Percentiles rank a stretch among this genome's conserved stretches.
These are phyloP conservation scores for Silybum marianum DNA, from an alignment of 129 eudicot species.

Conservation along the genomic window DNA sequence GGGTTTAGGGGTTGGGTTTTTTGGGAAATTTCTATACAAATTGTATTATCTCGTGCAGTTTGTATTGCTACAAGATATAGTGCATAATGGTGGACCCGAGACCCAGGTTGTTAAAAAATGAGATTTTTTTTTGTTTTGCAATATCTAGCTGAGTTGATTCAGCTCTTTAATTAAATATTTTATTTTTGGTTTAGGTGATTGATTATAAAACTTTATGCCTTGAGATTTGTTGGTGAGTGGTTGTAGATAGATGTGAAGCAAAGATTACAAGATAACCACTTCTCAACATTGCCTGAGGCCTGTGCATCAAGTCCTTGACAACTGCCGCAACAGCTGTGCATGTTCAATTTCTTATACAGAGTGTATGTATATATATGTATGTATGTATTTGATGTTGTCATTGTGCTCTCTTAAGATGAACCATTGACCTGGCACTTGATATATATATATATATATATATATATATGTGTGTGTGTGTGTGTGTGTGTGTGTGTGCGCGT, in stretches of 20 bases:
- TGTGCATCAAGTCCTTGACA: conserved; percentile 96
- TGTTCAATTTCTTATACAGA: neutral
- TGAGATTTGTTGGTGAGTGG: conserved; percentile 97
- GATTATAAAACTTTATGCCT: conserved; percentile 96
- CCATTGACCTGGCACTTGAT: no score
- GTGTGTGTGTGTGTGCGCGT: conserved; percentile 44
- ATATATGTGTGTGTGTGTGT: no score
- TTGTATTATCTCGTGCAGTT: conserved; percentile 92
- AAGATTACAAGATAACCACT: conserved; percentile 80
- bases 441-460: neutral
- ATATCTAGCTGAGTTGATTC: neutral
- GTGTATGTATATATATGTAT: neutral
- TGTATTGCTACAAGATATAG: conserved; percentile 97
- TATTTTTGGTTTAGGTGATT: conserved; percentile 58
- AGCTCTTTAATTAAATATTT: neutral
- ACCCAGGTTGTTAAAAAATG: conserved; percentile 62
- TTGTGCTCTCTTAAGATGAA: no score
- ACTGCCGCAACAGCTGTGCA: conserved; percentile 90
- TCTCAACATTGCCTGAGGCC: conserved; percentile 92
- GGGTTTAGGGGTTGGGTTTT: no score
- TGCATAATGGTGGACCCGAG: conserved; percentile 92
- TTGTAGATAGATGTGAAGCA: conserved; percentile 86
- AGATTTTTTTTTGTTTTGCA: neutral
- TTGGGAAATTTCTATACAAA: conserved; percentile 16
- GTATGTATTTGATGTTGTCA: no score